A percentile compares a stretch with the other conserved stretches of the same genome.
Evolutionary conservation across 2,329 filamentous ascomycete genomes (phyloP).

Genomic region (Xylaria sp.): DNA sequence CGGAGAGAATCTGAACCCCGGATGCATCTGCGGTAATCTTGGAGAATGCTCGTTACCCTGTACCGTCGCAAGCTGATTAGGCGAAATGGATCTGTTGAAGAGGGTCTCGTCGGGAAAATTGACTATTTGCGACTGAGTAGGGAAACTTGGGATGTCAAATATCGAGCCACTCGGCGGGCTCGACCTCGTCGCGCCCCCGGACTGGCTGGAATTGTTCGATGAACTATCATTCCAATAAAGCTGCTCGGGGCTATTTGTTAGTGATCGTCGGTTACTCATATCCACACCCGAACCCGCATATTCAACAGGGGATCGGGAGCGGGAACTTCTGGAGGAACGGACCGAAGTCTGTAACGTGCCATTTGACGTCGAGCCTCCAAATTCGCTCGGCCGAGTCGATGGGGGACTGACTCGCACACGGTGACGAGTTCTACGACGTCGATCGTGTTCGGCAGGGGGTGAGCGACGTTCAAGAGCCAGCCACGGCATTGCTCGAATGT

Average conservation of each 20-base stretch:
- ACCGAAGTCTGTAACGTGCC: conserved; percentile 41
- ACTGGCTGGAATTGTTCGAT: conserved; percentile 34
- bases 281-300: conserved; percentile 15
- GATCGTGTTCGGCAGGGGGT: conserved; percentile 47
- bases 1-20: conserved; percentile 35
- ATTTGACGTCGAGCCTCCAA: conserved; percentile 36
- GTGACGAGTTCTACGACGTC: conserved; percentile 47
- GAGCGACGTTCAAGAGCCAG: conserved; percentile 44
- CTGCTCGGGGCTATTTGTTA: conserved; percentile 38
- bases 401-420: conserved; percentile 45
- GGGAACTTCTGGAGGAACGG: conserved; percentile 39
- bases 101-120: conserved; percentile 35
- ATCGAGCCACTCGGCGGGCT: conserved; percentile 5
- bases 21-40: conserved; percentile 39
- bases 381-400: conserved; percentile 38
- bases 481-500: conserved; percentile 37
- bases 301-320: conserved; percentile 34
- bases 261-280: conserved; percentile 29
- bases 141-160: conserved; percentile 36
- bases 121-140: conserved; percentile 36
- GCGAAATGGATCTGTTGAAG: conserved; percentile 19
- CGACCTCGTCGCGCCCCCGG: conserved; percentile 31
- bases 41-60: conserved; percentile 36
- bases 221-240: conserved; percentile 37
- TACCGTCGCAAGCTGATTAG: not conserved